A percentile compares a stretch with the other conserved stretches of the same genome.
Evolutionary conservation across 129 eudicot species (phyloP).

Genomic region (Sambucus nigra): DNA sequence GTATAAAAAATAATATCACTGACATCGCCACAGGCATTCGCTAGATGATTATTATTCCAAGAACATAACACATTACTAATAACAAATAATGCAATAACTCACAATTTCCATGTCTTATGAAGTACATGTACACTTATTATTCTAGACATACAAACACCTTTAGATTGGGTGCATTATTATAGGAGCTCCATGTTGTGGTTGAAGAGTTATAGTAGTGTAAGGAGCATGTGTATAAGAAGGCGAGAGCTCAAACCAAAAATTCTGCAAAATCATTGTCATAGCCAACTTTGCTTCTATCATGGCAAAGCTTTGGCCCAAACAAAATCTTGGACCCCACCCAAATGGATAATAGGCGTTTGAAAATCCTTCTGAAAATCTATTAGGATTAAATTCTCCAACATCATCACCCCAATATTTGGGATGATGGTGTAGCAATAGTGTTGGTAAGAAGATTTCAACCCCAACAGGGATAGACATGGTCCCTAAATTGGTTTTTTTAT

Average conservation of each 20-base stretch:
- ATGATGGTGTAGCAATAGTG: not conserved
- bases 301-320: constrained; percentile 19
- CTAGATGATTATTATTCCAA: no score
- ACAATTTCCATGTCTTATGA: no score
- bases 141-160: no score
- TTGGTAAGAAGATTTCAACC: not conserved
- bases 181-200: constrained; percentile 10
- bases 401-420: constrained; percentile 20
- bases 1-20: no score
- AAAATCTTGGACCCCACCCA: constrained; percentile 12
- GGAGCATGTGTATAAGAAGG: constrained; percentile 14
- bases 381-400: constrained; percentile 13
- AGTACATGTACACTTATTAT: no score
- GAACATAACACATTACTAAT: no score
- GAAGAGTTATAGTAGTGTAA: not conserved
- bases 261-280: constrained; percentile 4
- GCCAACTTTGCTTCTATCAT: constrained; percentile 15
- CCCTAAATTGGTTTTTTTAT: not conserved
- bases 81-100: no score
- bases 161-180: not conserved
- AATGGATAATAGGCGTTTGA: constrained; percentile 12
- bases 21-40: no score
- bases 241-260: constrained; percentile 6
- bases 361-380: constrained; percentile 3
- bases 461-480: not conserved